Base-by-base conservation (phyloP, 345 rosid genomes). In the Boechera stricta region DNA sequence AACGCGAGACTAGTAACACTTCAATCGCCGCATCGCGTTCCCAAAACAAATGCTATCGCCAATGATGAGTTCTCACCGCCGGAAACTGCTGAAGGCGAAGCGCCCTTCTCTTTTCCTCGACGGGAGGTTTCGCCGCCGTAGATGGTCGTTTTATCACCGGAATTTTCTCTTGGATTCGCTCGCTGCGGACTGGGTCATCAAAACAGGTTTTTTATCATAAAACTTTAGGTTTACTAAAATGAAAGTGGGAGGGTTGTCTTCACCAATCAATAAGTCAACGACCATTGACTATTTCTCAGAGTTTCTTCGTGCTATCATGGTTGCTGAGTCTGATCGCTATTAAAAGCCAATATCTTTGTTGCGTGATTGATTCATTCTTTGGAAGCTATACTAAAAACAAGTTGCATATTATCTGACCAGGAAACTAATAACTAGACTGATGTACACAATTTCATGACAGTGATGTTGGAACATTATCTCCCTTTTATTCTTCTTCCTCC, bases 321-420 rank as follows among this genome's bases (percentile, higher is more conserved):
- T 52, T 52, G 24, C 52, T n/a, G 63, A 51, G n/a, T 68, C 5
- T 38, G 28, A 28, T 35, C n/a, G 36, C 35, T 48, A 32, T 9
- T 57, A 5, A 53, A 42, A 16, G 54, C 54, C 54, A 56, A 18
- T 70, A 28, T 69, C 4, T 45, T 56, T 58, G 56, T 57, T 70
- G 55, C 65, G 33, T 58, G 26, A 33, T 58, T 71, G 75, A 45
- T 58, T 2, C 35, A 45, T 33, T 71, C 67, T 35, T 45, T 45
- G 45, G 10, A 44, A 32, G 33, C 31, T n/a, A 57, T 44, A 44
- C 33, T 55, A 28, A 71, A 70, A 31, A 4, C 15, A 18, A 57
- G 56, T 57, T 16, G 74, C 45, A 42, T 31, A 29, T 57, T 57
- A 0, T 18, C 67, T 71, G 75, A 47, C 57, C 67, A 45, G 58